phyloP scores from a whole-genome alignment of 106 monocot species.

The Dioscorea dumetorum region DNA sequence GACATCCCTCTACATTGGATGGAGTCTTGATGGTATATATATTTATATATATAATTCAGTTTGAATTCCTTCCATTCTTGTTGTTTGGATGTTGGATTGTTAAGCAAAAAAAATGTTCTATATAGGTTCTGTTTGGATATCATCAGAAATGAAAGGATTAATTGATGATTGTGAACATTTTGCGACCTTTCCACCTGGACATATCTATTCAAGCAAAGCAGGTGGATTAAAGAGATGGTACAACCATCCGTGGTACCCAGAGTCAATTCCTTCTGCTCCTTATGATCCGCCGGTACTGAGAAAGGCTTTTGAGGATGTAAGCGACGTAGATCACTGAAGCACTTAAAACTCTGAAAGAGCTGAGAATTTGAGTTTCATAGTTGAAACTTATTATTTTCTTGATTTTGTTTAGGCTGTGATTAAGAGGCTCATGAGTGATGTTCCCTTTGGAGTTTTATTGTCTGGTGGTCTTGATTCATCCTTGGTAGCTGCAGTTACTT shows the following conservation, averaged over 20 bases:
- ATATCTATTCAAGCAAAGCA: conserved; percentile 43
- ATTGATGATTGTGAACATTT: conserved; percentile 55
- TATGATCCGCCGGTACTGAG: conserved; percentile 49
- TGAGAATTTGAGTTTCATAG: too few species aligned
- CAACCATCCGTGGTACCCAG: conserved; percentile 32
- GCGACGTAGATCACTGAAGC: not conserved
- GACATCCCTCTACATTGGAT: conserved; percentile 58
- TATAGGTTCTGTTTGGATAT: conserved; percentile 41
- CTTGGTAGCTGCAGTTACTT: conserved; percentile 56
- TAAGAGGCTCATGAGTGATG: conserved; percentile 72
- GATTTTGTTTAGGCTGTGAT: conserved; percentile 39
- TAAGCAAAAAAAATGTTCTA: not conserved
- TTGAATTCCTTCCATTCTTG: too few species aligned
- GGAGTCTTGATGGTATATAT: conserved; percentile 49
- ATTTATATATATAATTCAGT: too few species aligned
- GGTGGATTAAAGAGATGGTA: conserved; percentile 39
- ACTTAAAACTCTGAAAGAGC: too few species aligned
- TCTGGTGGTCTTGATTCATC: conserved; percentile 71
- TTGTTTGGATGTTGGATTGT: not conserved
- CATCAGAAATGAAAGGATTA: conserved; percentile 52
- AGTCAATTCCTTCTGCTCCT: conserved; percentile 27
- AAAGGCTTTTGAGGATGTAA: conserved; percentile 61
- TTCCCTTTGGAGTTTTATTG: conserved; percentile 61
- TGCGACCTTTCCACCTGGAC: conserved; percentile 44
- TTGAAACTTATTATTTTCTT: not conserved